A percentile compares a stretch with the other conserved stretches of the same genome.
Evolutionary conservation across 2,329 filamentous ascomycete genomes (phyloP).

Genomic region (Verruconis gallopava): DNA sequence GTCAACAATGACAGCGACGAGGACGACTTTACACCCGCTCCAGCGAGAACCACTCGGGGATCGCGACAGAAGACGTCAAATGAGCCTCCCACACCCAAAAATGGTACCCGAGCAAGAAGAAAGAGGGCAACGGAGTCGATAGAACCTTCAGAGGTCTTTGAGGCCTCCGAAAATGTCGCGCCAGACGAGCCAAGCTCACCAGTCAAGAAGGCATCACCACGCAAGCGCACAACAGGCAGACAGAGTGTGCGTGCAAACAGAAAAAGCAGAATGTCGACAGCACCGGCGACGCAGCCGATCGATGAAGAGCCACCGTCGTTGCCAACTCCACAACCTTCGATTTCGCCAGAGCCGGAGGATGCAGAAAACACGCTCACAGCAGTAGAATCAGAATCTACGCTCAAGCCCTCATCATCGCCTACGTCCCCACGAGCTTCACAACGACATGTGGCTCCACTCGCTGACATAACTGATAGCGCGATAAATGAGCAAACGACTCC

Average conservation of each 20-base stretch:
- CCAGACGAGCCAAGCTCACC: slow-evolving; percentile 40
- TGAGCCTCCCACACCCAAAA: slow-evolving; percentile 33
- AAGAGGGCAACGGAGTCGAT: slow-evolving; percentile 34
- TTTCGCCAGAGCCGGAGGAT: slow-evolving; percentile 19
- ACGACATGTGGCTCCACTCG: slow-evolving; percentile 46
- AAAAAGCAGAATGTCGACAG: slow-evolving; percentile 29
- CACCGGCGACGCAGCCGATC: slow-evolving; percentile 20
- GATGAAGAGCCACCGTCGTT: slow-evolving; percentile 13
- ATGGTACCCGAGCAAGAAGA: slow-evolving; percentile 28
- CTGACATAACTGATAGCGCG: slow-evolving; percentile 58
- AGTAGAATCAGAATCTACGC: neutral
- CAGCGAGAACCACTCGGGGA: slow-evolving; percentile 45
- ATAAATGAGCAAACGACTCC: slow-evolving; percentile 48
- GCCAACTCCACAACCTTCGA: slow-evolving; percentile 38
- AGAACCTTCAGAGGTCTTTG: slow-evolving; percentile 49
- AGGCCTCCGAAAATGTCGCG: slow-evolving; percentile 38
- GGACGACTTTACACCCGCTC: slow-evolving; percentile 69
- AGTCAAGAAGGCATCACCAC: slow-evolving; percentile 43
- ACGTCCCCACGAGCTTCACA: slow-evolving; percentile 21
- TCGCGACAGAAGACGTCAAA: slow-evolving; percentile 42
- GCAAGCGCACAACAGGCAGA: slow-evolving; percentile 43
- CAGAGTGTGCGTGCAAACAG: slow-evolving; percentile 41
- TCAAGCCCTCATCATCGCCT: slow-evolving; percentile 1
- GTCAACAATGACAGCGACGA: slow-evolving; percentile 44
- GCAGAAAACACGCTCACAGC: slow-evolving; percentile 21